phyloP scores from a whole-genome alignment of 169 alveolate species.

The Eimeria necatrix region DNA sequence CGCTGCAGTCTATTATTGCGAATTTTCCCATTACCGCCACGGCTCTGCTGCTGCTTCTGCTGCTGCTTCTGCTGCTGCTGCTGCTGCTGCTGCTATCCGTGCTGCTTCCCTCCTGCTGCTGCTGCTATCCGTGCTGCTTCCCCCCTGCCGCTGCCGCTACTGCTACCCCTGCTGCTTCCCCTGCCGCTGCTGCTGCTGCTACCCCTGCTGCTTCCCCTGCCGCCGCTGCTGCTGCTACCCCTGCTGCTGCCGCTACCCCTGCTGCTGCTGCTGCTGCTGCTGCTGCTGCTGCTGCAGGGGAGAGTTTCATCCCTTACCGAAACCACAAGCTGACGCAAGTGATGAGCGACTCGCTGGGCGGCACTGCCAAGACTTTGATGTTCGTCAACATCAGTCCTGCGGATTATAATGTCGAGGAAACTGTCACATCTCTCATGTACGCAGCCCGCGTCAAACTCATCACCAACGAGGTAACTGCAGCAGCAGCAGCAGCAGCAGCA shows the following conservation, averaged over 20 bases:
- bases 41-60: too few species aligned
- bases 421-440: slow-evolving; percentile 90
- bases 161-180: too few species aligned
- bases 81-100: background rate
- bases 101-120: too few species aligned
- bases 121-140: background rate
- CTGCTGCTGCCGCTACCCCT: too few species aligned
- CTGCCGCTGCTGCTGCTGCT: too few species aligned
- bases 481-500: too few species aligned
- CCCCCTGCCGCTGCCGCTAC: background rate
- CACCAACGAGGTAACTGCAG: slow-evolving; percentile 85
- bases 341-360: slow-evolving; percentile 94
- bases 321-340: slow-evolving; percentile 93
- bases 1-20: too few species aligned
- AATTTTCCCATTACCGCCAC: too few species aligned
- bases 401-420: slow-evolving; percentile 92
- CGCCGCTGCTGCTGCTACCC: too few species aligned
- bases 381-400: slow-evolving; percentile 94
- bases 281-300: slow-evolving; percentile 67
- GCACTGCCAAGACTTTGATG: slow-evolving; percentile 94
- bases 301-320: slow-evolving; percentile 91
- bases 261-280: background rate
- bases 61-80: too few species aligned
- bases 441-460: slow-evolving; percentile 93
- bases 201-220: too few species aligned